Percentiles rank a stretch among this genome's conserved stretches.
These are phyloP conservation scores for Colletotrichum scovillei DNA, from an alignment of 2,329 filamentous ascomycete species.

Conservation along the genomic window DNA sequence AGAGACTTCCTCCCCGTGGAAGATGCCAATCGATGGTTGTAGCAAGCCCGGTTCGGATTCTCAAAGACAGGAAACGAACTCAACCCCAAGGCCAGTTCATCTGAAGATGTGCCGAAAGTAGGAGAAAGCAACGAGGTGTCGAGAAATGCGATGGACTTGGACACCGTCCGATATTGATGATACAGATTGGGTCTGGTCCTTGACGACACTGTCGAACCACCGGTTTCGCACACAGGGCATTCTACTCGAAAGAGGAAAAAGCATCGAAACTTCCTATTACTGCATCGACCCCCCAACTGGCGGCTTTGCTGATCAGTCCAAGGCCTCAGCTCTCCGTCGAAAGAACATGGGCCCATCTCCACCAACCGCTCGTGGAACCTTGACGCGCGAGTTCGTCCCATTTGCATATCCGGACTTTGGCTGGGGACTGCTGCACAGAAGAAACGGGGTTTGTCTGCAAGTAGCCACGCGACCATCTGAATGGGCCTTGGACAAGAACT, in stretches of 20 bases:
- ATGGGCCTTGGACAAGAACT: not conserved
- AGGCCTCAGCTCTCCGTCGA: not conserved
- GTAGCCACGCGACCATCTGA: slow-evolving; percentile 9
- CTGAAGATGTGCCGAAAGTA: slow-evolving; percentile 24
- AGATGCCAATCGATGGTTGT: not conserved
- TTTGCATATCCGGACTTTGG: slow-evolving; percentile 8
- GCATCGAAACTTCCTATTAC: slow-evolving; percentile 31
- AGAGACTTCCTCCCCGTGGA: not conserved
- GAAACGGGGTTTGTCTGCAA: slow-evolving; percentile 5
- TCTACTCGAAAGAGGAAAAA: slow-evolving; percentile 27
- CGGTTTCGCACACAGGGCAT: slow-evolving; percentile 22
- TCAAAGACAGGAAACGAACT: slow-evolving; percentile 16
- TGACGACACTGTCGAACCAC: not conserved
- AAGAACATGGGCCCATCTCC: slow-evolving; percentile 3
- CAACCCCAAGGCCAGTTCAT: slow-evolving; percentile 6
- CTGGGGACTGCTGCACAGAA: slow-evolving; percentile 26
- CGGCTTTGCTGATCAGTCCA: not conserved
- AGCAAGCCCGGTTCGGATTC: not conserved
- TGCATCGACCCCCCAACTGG: slow-evolving; percentile 21
- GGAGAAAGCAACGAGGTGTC: slow-evolving; percentile 34
- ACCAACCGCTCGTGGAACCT: slow-evolving; percentile 13
- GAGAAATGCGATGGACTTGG: slow-evolving; percentile 3
- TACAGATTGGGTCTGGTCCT: slow-evolving; percentile 24
- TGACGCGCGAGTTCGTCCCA: slow-evolving; percentile 30
- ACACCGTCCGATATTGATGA: slow-evolving; percentile 29